These are phyloP conservation scores for Colletotrichum sidae DNA, from an alignment of 2,329 filamentous ascomycete species.

Conservation along the genomic window DNA sequence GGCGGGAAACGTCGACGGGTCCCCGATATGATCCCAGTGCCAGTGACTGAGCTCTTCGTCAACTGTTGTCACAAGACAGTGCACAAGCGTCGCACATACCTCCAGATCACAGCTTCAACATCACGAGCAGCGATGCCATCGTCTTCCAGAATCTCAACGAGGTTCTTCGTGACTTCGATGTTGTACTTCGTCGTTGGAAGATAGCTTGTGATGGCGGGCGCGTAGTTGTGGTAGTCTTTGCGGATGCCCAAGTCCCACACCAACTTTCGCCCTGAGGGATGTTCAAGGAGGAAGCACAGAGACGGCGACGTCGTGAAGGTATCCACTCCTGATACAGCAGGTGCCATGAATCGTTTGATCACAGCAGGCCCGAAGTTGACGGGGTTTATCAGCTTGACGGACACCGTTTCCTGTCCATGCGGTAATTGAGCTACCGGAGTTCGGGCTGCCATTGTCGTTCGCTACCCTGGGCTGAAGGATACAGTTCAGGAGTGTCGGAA, in stretches of 20 bases:
- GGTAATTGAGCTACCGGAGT: conserved; percentile 27
- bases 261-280: conserved; percentile 43
- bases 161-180: conserved; percentile 42
- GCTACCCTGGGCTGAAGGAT: no score
- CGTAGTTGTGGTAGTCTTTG: conserved; percentile 44
- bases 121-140: conserved; percentile 19
- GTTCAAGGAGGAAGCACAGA: conserved; percentile 45
- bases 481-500: no score
- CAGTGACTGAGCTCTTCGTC: conserved; percentile 51
- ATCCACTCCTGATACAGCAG: conserved; percentile 48
- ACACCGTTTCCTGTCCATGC: conserved; percentile 37
- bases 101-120: conserved; percentile 36
- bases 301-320: conserved; percentile 46
- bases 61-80: no score
- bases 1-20: conserved; percentile 58
- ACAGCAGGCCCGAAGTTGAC: conserved; percentile 54
- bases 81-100: not conserved
- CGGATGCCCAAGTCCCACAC: conserved; percentile 47
- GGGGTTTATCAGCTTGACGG: conserved; percentile 50
- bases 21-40: conserved; percentile 65
- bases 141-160: conserved; percentile 41
- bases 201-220: conserved; percentile 42
- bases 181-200: conserved; percentile 43
- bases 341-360: conserved; percentile 52
- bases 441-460: no score